Base-by-base conservation (phyloP, 768 basidiomycete species). In the Multifurca ochricompacta region DNA sequence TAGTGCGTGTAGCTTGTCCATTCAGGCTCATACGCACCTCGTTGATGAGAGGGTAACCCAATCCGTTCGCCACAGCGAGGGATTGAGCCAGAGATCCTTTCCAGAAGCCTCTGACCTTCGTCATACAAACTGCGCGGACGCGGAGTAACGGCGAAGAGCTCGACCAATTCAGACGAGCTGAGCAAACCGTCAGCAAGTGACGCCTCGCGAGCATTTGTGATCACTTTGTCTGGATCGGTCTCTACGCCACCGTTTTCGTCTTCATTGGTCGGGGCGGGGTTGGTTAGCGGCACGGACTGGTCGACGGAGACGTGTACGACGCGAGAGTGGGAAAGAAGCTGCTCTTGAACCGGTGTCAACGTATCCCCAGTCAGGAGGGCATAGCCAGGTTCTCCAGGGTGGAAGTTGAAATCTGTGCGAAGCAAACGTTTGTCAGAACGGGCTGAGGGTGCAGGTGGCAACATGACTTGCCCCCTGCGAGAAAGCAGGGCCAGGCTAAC, bases 1-100 rank as follows among this genome's bases (percentile, higher is more conserved):
- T 83, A 84, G 67, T 89, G 81, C 0, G 94, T 91, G 64, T 85
- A 95, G 65, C 85, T 89, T 34, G 93, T 94, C 73, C 83, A 97
- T 66, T 81, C 77, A 3, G 92, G 91, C 65, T 94, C 91, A 65
- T 77, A 68, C 10, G 68, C 72, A 3, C 91, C 91, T 18, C 69
- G 70, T 53, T 76, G 71, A 9, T 64, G 69, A 13, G 65, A 30
- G n/a, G 69, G 61, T 4, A 80, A 53, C 3, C 63, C 60, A 1
- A 73, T 66, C 60, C 85, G 71, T 42, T 69, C 66, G 2, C 82
- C 83, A 62, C 79, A 90, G 3, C 56, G 53, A 6, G 28, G 39
- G 7, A 51, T 13, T 1, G 43, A n/a, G 9, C 42, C 25, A n/a
- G 23, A 25, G 18, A 16, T 16, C n/a, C 1, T 41, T 27, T 40